Evolutionary conservation across 257 asterid species (phyloP), one percentile per base, ranked within the genome.

Genomic region (Scutellaria galericulata): DNA sequence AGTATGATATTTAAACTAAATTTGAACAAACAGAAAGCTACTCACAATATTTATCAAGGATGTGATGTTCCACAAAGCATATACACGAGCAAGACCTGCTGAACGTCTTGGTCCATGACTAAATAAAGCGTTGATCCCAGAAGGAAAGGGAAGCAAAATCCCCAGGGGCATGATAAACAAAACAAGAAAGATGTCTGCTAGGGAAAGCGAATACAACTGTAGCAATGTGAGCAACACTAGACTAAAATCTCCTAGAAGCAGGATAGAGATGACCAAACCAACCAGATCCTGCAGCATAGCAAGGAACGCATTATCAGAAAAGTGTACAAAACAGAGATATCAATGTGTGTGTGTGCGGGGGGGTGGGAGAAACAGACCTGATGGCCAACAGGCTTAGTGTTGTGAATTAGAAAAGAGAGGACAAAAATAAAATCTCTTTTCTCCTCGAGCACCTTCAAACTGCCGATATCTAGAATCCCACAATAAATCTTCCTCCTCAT

Each of bases 161-260:
- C 96, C 99, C 18, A 95, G 84, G 9, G 99, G 99, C 71, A 87
- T 79, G 78, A 95, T 85, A 70, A 89, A 90, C 85, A 95, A 83
- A 75, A 92, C 97, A 41, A 95, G 87, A 79, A 95, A 89, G 79
- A 90, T 94, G 41, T 90, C 92, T 41, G 77, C 93, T 72, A 95
- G 78, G 68, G 99, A 92, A 72, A 95, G 83, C 58, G 99, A 95
- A 78, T 86, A 95, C 86, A 95, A 71, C 92, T 92, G 99, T 81
- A 95, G 98, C 84, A 95, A 79, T 50, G 97, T 92, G 75, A 95
- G 96, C 93, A 95, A 83, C 64, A 95, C 97, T 73, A 95, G 83
- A 85, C 99, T 92, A 85, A 95, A 92, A 84, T 95, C 99, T 66
- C 98, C 99, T 62, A 92, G 87, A 76, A 95, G 98, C 81, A 95